phyloP scores from a whole-genome alignment of 2,329 filamentous ascomycete genomes.

The Fusarium drepaniforme region DNA sequence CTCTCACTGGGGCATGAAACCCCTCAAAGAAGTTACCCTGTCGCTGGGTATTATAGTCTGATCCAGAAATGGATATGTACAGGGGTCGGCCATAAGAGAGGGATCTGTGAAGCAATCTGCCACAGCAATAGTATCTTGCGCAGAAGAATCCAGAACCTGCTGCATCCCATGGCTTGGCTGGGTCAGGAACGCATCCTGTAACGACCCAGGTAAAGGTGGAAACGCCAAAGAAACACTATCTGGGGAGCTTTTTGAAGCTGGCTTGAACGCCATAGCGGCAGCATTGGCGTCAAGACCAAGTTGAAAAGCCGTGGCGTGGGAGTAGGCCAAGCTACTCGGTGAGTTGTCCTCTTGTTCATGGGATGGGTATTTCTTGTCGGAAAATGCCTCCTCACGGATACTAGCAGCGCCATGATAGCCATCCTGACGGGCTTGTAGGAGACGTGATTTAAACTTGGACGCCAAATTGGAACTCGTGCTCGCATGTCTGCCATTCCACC shows the following conservation, averaged over 20 bases:
- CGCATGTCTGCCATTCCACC: slow-evolving; percentile 23
- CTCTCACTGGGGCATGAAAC: background rate
- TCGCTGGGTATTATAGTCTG: background rate
- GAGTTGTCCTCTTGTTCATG: background rate
- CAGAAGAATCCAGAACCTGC: background rate
- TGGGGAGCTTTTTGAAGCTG: background rate
- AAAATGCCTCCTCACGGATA: slow-evolving; percentile 30
- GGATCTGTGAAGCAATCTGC: background rate
- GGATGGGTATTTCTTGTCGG: slow-evolving; percentile 7
- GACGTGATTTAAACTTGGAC: slow-evolving; percentile 30
- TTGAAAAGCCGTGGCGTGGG: background rate
- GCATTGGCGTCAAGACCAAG: background rate
- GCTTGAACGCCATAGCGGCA: background rate
- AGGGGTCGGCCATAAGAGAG: background rate
- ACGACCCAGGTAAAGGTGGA: slow-evolving; percentile 3
- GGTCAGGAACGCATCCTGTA: background rate
- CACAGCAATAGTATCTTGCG: background rate
- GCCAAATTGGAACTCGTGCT: slow-evolving; percentile 19
- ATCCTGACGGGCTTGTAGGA: slow-evolving; percentile 4
- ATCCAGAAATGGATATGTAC: background rate
- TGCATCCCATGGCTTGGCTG: background rate
- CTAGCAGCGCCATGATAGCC: background rate
- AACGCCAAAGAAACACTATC: slow-evolving; percentile 12
- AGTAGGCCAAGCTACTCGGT: background rate
- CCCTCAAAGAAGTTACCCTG: background rate